A percentile compares a stretch with the other conserved stretches of the same genome.
These are phyloP conservation scores for Talaromyces sp. DNA, from an alignment of 2,329 filamentous ascomycete genomes.

Conservation along the genomic window DNA sequence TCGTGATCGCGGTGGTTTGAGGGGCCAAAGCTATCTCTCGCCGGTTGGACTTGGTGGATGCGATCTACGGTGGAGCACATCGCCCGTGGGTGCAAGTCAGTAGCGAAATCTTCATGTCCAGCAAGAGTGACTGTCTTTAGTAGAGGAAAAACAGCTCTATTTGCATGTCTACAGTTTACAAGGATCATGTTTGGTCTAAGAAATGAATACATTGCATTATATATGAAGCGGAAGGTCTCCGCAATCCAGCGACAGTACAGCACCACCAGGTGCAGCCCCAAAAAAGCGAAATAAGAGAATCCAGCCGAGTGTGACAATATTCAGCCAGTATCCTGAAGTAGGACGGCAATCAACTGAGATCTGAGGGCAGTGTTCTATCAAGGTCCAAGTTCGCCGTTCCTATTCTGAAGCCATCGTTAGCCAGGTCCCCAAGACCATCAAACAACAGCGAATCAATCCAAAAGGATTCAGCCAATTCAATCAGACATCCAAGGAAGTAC, in stretches of 20 bases:
- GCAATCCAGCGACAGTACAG: too few species aligned
- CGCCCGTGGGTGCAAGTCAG: conserved; percentile 17
- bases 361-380: too few species aligned
- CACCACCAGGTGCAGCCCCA: too few species aligned
- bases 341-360: too few species aligned
- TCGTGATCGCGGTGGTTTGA: conserved; percentile 1
- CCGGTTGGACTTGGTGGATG: conserved; percentile 10
- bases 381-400: neutral
- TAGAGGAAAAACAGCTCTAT: too few species aligned
- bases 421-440: conserved; percentile 14
- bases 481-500: conserved; percentile 45
- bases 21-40: conserved; percentile 3
- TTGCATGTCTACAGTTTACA: neutral
- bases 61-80: conserved; percentile 32
- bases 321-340: too few species aligned
- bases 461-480: conserved; percentile 28
- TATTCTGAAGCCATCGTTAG: conserved; percentile 26
- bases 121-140: too few species aligned
- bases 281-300: too few species aligned
- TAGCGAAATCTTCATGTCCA: neutral
- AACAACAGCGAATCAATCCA: conserved; percentile 13
- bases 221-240: too few species aligned
- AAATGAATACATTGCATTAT: neutral
- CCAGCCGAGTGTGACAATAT: too few species aligned
- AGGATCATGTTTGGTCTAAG: neutral